Percentiles rank a stretch among this genome's conserved stretches.
phyloP scores from a whole-genome alignment of 192 early-diverging fungal species.

The Coemansia sp. region DNA sequence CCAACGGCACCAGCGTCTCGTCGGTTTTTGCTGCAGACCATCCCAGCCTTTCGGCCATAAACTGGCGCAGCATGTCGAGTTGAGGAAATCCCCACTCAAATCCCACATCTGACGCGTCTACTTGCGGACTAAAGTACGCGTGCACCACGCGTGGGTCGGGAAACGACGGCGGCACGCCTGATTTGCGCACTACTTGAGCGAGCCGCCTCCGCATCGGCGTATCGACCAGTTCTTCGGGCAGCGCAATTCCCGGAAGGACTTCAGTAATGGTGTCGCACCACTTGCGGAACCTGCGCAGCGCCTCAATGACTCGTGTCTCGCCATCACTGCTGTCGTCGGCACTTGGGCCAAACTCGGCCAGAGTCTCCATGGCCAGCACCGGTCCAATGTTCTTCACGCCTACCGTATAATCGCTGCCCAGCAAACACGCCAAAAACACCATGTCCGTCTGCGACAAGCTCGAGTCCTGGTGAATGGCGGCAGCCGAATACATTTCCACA shows the following conservation, averaged over 20 bases:
- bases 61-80: slow-evolving; percentile 54
- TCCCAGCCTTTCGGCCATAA: slow-evolving; percentile 47
- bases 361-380: slow-evolving; percentile 85
- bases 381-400: slow-evolving; percentile 86
- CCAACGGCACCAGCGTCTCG: slow-evolving; percentile 52
- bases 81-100: slow-evolving; percentile 52
- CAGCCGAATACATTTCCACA: slow-evolving; percentile 78
- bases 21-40: slow-evolving; percentile 45
- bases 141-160: slow-evolving; percentile 73
- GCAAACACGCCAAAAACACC: slow-evolving; percentile 80
- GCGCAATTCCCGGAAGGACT: slow-evolving; percentile 45
- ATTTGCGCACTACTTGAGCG: slow-evolving; percentile 61
- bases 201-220: slow-evolving; percentile 41
- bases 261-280: slow-evolving; percentile 49
- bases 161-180: slow-evolving; percentile 73
- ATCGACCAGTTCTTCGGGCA: slow-evolving; percentile 33
- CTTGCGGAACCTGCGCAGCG: slow-evolving; percentile 30
- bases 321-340: slow-evolving; percentile 6
- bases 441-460: slow-evolving; percentile 67
- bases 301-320: slow-evolving; percentile 28
- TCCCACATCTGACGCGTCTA: slow-evolving; percentile 40
- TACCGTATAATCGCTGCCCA: slow-evolving; percentile 97
- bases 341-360: slow-evolving; percentile 66
- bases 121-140: slow-evolving; percentile 79
- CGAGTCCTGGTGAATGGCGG: slow-evolving; percentile 67